Evolutionary conservation across 1,139 yeast species (phyloP).

Genomic region (Entelexis paramagnoliae): DNA sequence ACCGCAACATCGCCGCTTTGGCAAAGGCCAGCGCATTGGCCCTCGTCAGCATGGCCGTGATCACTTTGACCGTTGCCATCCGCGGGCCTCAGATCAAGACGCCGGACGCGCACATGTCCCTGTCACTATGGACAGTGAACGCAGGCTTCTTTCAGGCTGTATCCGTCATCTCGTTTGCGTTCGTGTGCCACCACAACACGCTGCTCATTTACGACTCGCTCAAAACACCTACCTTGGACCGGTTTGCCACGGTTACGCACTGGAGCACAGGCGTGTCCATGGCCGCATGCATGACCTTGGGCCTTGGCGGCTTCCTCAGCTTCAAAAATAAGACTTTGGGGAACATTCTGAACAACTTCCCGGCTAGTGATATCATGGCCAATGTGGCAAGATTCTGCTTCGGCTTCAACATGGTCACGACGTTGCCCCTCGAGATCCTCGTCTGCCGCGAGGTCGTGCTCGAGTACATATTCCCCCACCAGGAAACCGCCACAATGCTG

Average conservation of each 20-base stretch:
- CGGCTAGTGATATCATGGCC: constrained; percentile 54
- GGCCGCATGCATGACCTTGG: constrained; percentile 70
- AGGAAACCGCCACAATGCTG: constrained; percentile 19
- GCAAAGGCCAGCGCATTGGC: constrained; percentile 89
- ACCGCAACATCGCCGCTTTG: constrained; percentile 69
- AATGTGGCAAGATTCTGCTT: constrained; percentile 84
- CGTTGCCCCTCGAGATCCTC: constrained; percentile 81
- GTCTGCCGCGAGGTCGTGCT: constrained; percentile 78
- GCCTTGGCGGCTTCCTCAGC: constrained; percentile 63
- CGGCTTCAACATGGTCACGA: constrained; percentile 89
- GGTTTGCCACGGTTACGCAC: constrained; percentile 71
- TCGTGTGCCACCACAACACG: constrained; percentile 92
- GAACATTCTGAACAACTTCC: constrained; percentile 76
- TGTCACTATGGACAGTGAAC: constrained; percentile 46
- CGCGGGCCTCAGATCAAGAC: constrained; percentile 52
- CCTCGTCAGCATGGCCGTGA: constrained; percentile 67
- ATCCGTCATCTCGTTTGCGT: constrained; percentile 82
- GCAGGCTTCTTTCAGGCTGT: constrained; percentile 73
- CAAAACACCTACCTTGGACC: constrained; percentile 58
- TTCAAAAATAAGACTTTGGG: constrained; percentile 78
- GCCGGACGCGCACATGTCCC: constrained; percentile 21
- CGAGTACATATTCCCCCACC: constrained; percentile 43
- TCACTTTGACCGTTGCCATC: constrained; percentile 60
- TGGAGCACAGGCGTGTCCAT: constrained; percentile 73
- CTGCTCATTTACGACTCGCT: constrained; percentile 79